These are phyloP conservation scores for Ganoderma resinaceum DNA, from an alignment of 1,284 basidiomycete genomes.

Conservation along the genomic window DNA sequence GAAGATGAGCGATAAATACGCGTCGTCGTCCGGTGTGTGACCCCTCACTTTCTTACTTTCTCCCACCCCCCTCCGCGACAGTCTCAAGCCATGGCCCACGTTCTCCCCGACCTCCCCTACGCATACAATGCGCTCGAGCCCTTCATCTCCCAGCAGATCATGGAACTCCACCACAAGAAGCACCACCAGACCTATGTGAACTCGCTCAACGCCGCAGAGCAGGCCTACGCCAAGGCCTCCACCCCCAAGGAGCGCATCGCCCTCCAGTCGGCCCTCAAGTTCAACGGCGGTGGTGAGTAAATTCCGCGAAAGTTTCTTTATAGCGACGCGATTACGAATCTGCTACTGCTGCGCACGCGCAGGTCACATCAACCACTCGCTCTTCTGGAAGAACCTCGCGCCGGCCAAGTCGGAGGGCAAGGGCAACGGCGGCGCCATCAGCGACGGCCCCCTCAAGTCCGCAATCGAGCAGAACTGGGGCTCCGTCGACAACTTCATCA, in stretches of 20 bases:
- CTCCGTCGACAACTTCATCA: slow-evolving; percentile 76
- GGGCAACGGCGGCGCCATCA: slow-evolving; percentile 70
- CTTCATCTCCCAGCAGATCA: slow-evolving; percentile 82
- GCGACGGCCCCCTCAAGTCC: slow-evolving; percentile 78
- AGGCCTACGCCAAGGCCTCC: slow-evolving; percentile 73
- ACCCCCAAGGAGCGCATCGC: slow-evolving; percentile 85
- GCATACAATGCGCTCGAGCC: slow-evolving; percentile 88
- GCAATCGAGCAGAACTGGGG: slow-evolving; percentile 90
- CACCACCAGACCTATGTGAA: slow-evolving; percentile 96
- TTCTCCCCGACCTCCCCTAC: slow-evolving; percentile 90
- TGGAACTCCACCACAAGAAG: slow-evolving; percentile 95
- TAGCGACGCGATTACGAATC: slow-evolving; percentile 13
- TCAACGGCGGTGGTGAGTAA: slow-evolving; percentile 85
- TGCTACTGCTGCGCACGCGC: slow-evolving; percentile 4
- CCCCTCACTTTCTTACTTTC: slow-evolving; percentile 6
- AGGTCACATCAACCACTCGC: slow-evolving; percentile 91
- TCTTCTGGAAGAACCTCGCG: slow-evolving; percentile 98
- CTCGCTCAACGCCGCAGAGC: slow-evolving; percentile 91
- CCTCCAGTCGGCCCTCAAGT: slow-evolving; percentile 87
- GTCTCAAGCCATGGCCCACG: slow-evolving; percentile 52
- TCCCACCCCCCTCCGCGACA: slow-evolving; percentile 20
- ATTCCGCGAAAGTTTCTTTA: neutral
- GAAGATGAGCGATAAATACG: slow-evolving; percentile 34
- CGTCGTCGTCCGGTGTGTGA: too few species aligned
- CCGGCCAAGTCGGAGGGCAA: slow-evolving; percentile 59